Conservation (phyloP, 75 land plant genomes). For the Picea sitchensis region DNA sequence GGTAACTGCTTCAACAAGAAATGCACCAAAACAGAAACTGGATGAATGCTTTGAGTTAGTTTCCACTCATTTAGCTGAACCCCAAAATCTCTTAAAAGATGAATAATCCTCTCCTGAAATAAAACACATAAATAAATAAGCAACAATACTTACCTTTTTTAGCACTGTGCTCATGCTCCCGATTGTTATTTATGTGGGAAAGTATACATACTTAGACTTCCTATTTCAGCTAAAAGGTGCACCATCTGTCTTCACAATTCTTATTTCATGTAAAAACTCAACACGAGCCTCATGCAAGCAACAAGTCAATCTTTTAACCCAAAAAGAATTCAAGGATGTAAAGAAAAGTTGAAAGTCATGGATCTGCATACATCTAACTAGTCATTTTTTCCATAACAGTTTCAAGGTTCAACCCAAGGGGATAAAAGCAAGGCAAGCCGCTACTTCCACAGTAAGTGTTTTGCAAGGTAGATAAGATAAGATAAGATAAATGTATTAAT, state of each 20-base stretch:
- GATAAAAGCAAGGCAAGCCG: neutral
- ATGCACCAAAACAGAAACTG: slow-evolving; percentile 65
- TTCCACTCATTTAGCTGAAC: slow-evolving; percentile 27
- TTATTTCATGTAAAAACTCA: neutral
- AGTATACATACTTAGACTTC: neutral
- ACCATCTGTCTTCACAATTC: neutral
- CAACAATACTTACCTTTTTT: too few relatives aligned
- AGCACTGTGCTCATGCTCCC: too few relatives aligned
- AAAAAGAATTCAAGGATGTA: neutral
- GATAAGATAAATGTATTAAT: too few relatives aligned
- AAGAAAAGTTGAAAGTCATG: neutral
- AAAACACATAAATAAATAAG: neutral
- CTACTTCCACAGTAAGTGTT: too few relatives aligned
- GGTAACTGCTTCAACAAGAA: slow-evolving; percentile 73
- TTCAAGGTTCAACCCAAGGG: neutral
- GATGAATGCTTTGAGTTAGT: slow-evolving; percentile 17
- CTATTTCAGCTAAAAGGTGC: neutral
- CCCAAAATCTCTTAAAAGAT: slow-evolving; percentile 45
- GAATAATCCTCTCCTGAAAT: slow-evolving; percentile 27
- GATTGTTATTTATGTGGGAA: too few relatives aligned
- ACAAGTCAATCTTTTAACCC: neutral
- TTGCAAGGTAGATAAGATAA: too few relatives aligned
- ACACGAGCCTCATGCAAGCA: neutral
- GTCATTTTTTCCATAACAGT: neutral
- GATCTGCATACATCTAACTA: neutral